Percentiles rank a stretch among this genome's conserved stretches.
phyloP scores from a whole-genome alignment of 805 yeast species.

The Kregervanrija pseudodelftensis region DNA sequence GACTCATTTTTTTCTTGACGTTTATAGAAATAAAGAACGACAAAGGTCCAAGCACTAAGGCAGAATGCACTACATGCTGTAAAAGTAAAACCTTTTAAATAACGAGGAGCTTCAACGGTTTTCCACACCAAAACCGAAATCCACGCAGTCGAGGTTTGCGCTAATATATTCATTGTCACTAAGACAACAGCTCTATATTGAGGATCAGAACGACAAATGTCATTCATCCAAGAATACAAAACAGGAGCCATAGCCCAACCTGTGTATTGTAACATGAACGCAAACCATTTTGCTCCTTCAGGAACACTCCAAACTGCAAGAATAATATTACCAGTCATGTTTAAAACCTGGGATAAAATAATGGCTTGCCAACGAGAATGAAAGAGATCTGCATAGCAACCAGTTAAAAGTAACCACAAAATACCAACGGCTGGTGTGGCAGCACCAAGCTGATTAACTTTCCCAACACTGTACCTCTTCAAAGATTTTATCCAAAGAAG shows the following conservation, averaged over 20 bases:
- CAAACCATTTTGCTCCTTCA: constrained; percentile 34
- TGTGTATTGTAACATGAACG: constrained; percentile 33
- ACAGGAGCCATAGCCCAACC: constrained; percentile 51
- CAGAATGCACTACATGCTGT: constrained; percentile 17
- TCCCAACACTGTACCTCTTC: constrained; percentile 24
- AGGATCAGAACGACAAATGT: constrained; percentile 35
- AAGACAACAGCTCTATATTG: constrained; percentile 32
- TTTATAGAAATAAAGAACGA: constrained; percentile 35
- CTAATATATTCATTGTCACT: constrained; percentile 34
- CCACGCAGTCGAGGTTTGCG: constrained; percentile 36
- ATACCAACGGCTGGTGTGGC: constrained; percentile 37
- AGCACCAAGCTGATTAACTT: constrained; percentile 33
- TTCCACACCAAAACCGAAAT: constrained; percentile 37
- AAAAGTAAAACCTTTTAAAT: constrained; percentile 31
- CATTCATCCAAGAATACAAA: constrained; percentile 46
- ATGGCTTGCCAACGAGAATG: constrained; percentile 8
- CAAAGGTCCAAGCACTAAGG: constrained; percentile 15
- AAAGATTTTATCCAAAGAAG: constrained; percentile 1
- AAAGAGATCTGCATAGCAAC: constrained; percentile 33
- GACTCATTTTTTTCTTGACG: constrained; percentile 42
- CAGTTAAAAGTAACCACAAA: constrained; percentile 32
- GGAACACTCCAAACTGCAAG: constrained; percentile 44
- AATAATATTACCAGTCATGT: constrained; percentile 3
- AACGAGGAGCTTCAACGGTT: constrained; percentile 33
- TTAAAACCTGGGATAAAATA: constrained; percentile 4